Percentiles rank a stretch among this genome's conserved stretches.
These are phyloP conservation scores for Talaromyces borbonicus DNA, from an alignment of 495 filamentous ascomycete species.

Conservation along the genomic window DNA sequence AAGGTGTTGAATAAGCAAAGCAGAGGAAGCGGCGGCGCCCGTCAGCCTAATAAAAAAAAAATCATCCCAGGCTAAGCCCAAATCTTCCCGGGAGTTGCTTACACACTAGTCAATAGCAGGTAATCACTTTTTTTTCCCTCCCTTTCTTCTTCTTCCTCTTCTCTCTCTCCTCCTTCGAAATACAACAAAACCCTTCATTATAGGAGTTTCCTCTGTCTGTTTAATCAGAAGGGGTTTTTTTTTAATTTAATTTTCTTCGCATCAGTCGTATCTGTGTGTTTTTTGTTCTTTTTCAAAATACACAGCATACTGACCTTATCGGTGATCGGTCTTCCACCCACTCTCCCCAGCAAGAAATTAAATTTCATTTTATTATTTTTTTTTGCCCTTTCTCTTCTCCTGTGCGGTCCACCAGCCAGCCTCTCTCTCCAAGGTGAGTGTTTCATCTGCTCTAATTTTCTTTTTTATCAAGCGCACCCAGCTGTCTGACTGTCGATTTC, in stretches of 20 bases:
- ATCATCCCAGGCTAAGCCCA: too few species aligned
- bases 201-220: constrained; percentile 6
- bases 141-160: neutral
- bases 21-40: too few species aligned
- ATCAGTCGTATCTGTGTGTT: neutral
- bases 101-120: too few species aligned
- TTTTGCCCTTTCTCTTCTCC: too few species aligned
- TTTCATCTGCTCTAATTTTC: too few species aligned
- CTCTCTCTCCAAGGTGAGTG: too few species aligned
- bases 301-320: too few species aligned
- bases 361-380: too few species aligned
- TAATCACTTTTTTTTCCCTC: neutral
- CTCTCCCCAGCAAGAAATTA: neutral
- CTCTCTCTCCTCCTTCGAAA: neutral
- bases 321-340: neutral
- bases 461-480: neutral
- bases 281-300: neutral
- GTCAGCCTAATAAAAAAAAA: too few species aligned
- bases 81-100: too few species aligned
- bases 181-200: neutral
- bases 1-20: too few species aligned
- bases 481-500: neutral
- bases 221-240: constrained; percentile 2
- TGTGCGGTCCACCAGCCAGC: too few species aligned
- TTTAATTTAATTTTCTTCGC: neutral